These are phyloP conservation scores for Neofusicoccum laricinum DNA, from an alignment of 2,329 filamentous ascomycete genomes.

Conservation along the genomic window DNA sequence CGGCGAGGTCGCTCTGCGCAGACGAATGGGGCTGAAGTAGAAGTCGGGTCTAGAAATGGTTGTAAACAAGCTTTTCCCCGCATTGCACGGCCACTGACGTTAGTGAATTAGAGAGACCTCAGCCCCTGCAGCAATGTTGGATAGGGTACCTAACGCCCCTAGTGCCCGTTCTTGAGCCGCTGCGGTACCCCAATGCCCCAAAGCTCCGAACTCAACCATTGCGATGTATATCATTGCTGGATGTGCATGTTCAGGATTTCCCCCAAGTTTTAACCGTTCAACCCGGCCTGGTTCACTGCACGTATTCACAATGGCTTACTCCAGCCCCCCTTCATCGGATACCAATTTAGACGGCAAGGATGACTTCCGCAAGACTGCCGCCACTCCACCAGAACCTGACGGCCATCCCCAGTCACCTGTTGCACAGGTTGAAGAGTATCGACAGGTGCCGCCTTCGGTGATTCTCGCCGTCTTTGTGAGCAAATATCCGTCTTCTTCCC, in stretches of 20 bases:
- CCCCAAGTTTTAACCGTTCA: background rate
- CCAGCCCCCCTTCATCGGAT: background rate
- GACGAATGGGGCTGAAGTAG: too few species aligned
- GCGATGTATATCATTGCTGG: background rate
- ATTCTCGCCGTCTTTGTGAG: background rate
- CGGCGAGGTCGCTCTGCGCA: too few species aligned
- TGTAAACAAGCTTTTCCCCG: constrained; percentile 1
- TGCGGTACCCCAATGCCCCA: background rate
- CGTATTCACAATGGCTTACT: background rate
- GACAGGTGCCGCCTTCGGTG: background rate
- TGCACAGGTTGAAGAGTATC: background rate
- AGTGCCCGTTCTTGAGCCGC: background rate
- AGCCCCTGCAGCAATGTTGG: background rate
- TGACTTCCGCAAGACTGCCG: too few species aligned
- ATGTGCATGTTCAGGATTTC: background rate
- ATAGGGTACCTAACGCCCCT: background rate
- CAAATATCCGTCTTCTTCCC: background rate
- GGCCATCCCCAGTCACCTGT: background rate
- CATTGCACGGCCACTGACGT: background rate
- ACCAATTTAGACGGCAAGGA: background rate
- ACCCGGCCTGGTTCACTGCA: too few species aligned
- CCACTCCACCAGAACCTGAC: background rate
- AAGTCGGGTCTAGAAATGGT: too few species aligned
- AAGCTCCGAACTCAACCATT: background rate
- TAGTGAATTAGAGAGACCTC: background rate